phyloP scores from a whole-genome alignment of 139 green algal genomes.

The Chlamydomonas asymmetrica region DNA sequence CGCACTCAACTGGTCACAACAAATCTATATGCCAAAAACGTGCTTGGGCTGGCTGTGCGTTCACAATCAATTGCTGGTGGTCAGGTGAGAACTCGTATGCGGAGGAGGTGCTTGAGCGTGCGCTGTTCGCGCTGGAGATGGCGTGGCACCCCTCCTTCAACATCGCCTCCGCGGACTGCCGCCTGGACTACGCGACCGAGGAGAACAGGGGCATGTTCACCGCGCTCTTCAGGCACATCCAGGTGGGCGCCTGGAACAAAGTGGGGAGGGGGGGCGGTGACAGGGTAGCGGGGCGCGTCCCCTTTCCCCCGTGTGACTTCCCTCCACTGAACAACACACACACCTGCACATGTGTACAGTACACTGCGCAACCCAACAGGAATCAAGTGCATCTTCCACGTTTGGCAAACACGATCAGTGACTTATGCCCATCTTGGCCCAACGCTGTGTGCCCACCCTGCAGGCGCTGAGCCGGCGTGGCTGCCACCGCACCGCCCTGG shows the following conservation, averaged over 20 bases:
- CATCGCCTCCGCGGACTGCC: constrained; percentile 54
- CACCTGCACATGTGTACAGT: constrained; percentile 12
- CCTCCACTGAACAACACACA: constrained; percentile 1
- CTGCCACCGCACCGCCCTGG: constrained; percentile 81
- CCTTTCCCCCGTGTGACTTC: too few species aligned
- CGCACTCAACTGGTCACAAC: too few species aligned
- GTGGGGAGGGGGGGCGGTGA: not conserved
- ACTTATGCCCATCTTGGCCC: too few species aligned
- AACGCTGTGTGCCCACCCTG: too few species aligned
- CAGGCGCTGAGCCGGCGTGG: constrained; percentile 78
- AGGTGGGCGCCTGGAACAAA: constrained; percentile 51
- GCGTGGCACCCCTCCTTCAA: constrained; percentile 84
- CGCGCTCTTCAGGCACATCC: constrained; percentile 81
- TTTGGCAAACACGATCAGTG: too few species aligned
- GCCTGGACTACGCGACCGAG: constrained; percentile 58
- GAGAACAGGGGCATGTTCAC: constrained; percentile 84
- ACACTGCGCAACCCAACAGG: too few species aligned
- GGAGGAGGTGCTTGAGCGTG: constrained; percentile 48
- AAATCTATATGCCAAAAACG: too few species aligned
- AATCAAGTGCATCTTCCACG: too few species aligned
- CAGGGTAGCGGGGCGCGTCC: not conserved
- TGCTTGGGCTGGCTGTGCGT: not conserved
- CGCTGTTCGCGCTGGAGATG: constrained; percentile 84
- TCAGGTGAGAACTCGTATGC: constrained; percentile 68
- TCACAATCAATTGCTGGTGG: too few species aligned